Evolutionary conservation across 2,329 filamentous ascomycete species (phyloP).

Genomic region (Sarocladium strictum): DNA sequence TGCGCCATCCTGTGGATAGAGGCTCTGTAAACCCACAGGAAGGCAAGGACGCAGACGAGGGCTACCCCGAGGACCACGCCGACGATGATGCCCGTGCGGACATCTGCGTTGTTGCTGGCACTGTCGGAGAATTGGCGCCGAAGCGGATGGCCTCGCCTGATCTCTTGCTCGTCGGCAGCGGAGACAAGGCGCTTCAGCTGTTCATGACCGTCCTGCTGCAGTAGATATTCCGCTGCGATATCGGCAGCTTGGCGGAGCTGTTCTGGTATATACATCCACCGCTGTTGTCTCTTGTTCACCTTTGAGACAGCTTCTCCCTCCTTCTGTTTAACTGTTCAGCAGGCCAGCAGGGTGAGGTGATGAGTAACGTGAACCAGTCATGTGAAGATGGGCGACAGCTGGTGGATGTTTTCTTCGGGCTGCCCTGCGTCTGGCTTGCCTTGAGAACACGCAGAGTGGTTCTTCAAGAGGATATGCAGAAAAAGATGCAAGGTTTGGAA

Average conservation of each 20-base stretch:
- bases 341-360: no score
- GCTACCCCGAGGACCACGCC: constrained; percentile 35
- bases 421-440: not conserved
- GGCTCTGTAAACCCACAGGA: constrained; percentile 33
- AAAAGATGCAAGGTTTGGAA: not conserved
- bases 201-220: not conserved
- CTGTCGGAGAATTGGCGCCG: constrained; percentile 17
- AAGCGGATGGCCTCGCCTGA: not conserved
- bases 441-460: not conserved
- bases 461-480: not conserved
- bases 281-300: no score
- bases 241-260: constrained; percentile 4
- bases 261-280: constrained; percentile 26
- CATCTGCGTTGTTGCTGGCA: constrained; percentile 27
- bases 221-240: not conserved
- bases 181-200: constrained; percentile 7
- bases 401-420: not conserved
- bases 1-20: constrained; percentile 29
- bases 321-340: no score
- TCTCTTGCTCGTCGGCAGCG: constrained; percentile 11
- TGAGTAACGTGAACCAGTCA: not conserved
- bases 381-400: not conserved
- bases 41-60: constrained; percentile 28
- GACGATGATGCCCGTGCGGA: constrained; percentile 37
- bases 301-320: no score